Percentiles rank a stretch among this genome's conserved stretches.
Conservation (phyloP, 345 rosid genomes). For the Kernera saxatilis region DNA sequence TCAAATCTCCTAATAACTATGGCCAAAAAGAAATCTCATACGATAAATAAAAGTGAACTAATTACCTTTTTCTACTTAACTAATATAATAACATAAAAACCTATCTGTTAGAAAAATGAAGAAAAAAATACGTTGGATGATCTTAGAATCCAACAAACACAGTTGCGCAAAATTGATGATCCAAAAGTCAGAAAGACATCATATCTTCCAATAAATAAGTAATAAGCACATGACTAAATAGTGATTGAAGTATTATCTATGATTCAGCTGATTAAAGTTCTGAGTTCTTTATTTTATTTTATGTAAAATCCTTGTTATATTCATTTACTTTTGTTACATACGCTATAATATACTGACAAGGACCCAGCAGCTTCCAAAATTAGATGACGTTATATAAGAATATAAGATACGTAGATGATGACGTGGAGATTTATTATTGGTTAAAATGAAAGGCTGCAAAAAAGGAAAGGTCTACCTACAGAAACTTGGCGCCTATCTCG, state of each 20-base stretch:
- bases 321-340: not conserved
- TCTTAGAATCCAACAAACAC: not conserved
- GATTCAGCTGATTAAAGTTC: no score
- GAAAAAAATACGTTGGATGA: no score
- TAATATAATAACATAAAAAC: no score
- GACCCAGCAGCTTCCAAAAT: slow-evolving; percentile 7
- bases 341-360: not conserved
- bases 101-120: no score
- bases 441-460: slow-evolving; percentile 8
- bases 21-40: no score
- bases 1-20: no score
- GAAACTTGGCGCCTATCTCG: slow-evolving; percentile 31
- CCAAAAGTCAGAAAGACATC: not conserved
- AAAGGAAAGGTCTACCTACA: slow-evolving; percentile 14
- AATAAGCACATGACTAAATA: not conserved
- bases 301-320: no score
- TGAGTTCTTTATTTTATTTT: no score
- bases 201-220: not conserved
- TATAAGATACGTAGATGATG: not conserved
- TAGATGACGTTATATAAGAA: not conserved
- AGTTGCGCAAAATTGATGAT: not conserved
- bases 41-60: no score
- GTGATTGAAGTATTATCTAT: no score
- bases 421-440: not conserved
- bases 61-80: no score